phyloP scores from a whole-genome alignment of 2,329 filamentous ascomycete species.

The Raffaelea ambrosiae region DNA sequence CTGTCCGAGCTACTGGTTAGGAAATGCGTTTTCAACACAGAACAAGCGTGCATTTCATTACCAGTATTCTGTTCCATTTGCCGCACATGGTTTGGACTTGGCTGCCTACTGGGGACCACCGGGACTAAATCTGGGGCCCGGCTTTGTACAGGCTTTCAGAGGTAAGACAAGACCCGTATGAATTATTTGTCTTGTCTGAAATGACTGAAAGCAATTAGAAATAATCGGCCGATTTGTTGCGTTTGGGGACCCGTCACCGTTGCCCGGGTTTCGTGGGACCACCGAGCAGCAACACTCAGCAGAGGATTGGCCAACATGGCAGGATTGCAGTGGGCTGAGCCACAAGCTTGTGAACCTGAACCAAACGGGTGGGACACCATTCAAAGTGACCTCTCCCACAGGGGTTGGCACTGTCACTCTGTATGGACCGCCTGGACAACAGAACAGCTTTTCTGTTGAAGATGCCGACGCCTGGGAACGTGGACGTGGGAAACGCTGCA shows the following conservation, averaged over 20 bases:
- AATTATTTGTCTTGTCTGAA: no score
- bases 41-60: slow-evolving; percentile 26
- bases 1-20: slow-evolving; percentile 46
- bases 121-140: slow-evolving; percentile 14
- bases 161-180: slow-evolving; percentile 17
- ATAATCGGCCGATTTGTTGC: slow-evolving; percentile 26
- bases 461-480: slow-evolving; percentile 34
- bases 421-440: slow-evolving; percentile 19
- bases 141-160: slow-evolving; percentile 14
- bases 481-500: slow-evolving; percentile 29
- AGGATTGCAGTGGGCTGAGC: neutral
- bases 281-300: neutral
- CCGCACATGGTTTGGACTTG: slow-evolving; percentile 25
- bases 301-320: neutral
- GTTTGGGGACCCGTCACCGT: slow-evolving; percentile 21
- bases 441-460: slow-evolving; percentile 25
- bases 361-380: neutral
- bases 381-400: neutral
- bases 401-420: neutral
- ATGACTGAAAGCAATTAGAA: neutral
- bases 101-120: slow-evolving; percentile 21
- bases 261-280: neutral
- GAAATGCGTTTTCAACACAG: slow-evolving; percentile 28
- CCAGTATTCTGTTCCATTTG: slow-evolving; percentile 30
- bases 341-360: neutral